These are phyloP conservation scores for Huntiella savannae DNA, from an alignment of 2,329 filamentous ascomycete species.

Conservation along the genomic window DNA sequence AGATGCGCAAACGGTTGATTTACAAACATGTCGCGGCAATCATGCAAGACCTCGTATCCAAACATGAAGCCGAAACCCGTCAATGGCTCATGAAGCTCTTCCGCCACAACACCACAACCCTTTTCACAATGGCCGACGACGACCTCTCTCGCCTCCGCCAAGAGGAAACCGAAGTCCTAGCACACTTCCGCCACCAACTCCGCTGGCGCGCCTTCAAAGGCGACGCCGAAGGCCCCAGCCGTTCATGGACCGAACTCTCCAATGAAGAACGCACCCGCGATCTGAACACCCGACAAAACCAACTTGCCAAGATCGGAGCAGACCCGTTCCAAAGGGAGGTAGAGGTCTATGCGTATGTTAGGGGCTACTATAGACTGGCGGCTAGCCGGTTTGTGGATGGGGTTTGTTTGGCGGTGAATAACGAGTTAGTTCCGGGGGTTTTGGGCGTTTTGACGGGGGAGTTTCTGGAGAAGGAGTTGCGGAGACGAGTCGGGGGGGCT, in stretches of 20 bases:
- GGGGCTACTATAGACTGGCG: constrained; percentile 52
- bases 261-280: constrained; percentile 29
- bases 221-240: constrained; percentile 13
- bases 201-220: constrained; percentile 26
- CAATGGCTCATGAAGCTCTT: constrained; percentile 26
- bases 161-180: constrained; percentile 27
- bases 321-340: constrained; percentile 44
- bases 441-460: constrained; percentile 12
- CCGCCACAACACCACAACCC: constrained; percentile 31
- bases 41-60: constrained; percentile 25
- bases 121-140: constrained; percentile 38
- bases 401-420: constrained; percentile 27
- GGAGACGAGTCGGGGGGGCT: constrained; percentile 19
- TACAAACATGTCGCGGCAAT: constrained; percentile 28
- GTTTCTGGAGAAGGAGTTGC: constrained; percentile 27
- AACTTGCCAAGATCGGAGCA: constrained; percentile 28
- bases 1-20: constrained; percentile 27
- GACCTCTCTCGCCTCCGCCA: constrained; percentile 27
- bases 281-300: constrained; percentile 21
- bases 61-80: constrained; percentile 20
- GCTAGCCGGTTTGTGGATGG: constrained; percentile 43
- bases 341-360: constrained; percentile 40
- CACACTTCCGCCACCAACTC: constrained; percentile 28
- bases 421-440: constrained; percentile 29
- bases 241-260: constrained; percentile 26